Percentiles rank a stretch among this genome's conserved stretches.
Evolutionary conservation across 2,329 filamentous ascomycete genomes (phyloP).

Genomic region (Pseudophaeomoniella oleicola): DNA sequence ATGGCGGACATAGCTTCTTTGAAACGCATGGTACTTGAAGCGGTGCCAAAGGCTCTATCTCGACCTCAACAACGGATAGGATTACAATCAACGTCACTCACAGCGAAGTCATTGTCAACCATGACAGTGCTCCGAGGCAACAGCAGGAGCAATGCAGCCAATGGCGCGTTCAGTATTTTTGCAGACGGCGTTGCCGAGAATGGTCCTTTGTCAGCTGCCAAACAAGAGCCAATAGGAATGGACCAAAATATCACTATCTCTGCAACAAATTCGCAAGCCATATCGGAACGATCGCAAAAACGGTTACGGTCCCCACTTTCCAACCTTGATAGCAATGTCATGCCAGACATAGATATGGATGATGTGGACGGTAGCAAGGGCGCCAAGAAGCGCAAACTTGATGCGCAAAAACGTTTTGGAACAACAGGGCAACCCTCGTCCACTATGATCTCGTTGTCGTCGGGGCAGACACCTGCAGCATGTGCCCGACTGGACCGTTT

Average conservation of each 20-base stretch:
- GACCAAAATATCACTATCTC: not conserved
- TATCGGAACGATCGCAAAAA: slow-evolving; percentile 5
- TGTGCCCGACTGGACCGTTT: slow-evolving; percentile 21
- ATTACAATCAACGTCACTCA: slow-evolving; percentile 52
- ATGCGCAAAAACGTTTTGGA: slow-evolving; percentile 59
- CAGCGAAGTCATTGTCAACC: slow-evolving; percentile 56
- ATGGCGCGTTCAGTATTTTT: slow-evolving; percentile 70
- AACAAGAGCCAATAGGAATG: slow-evolving; percentile 15
- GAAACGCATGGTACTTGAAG: slow-evolving; percentile 51
- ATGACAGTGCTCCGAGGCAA: slow-evolving; percentile 56
- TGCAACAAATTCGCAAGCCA: slow-evolving; percentile 9
- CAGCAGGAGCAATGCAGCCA: slow-evolving; percentile 54
- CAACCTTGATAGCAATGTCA: not conserved
- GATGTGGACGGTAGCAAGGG: slow-evolving; percentile 12
- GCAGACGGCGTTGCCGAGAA: slow-evolving; percentile 44
- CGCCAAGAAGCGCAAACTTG: slow-evolving; percentile 43
- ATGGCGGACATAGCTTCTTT: slow-evolving; percentile 11
- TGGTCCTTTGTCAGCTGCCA: slow-evolving; percentile 34
- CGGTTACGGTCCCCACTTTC: slow-evolving; percentile 5
- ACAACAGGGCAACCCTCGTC: slow-evolving; percentile 30
- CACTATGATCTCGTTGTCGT: not conserved
- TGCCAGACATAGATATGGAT: slow-evolving; percentile 1
- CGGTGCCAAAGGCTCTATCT: slow-evolving; percentile 70
- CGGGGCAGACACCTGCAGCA: not conserved
- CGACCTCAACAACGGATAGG: slow-evolving; percentile 57